Conservation (phyloP, 768 basidiomycete genomes). For the Boletus sp. region DNA sequence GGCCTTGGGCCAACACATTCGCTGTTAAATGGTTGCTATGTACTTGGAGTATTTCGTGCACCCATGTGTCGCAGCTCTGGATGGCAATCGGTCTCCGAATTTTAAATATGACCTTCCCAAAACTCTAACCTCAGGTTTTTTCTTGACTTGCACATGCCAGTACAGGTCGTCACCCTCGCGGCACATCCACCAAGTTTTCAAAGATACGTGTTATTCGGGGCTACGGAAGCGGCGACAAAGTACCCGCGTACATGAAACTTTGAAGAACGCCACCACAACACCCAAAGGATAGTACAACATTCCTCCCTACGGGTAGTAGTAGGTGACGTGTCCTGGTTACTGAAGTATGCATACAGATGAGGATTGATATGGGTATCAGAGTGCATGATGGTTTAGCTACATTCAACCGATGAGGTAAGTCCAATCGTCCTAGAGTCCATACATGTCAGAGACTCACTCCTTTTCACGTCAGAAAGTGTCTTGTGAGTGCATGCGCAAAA, state of each 20-base stretch:
- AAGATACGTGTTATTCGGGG: slow-evolving; percentile 1
- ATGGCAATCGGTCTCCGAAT: neutral
- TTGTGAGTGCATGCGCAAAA: slow-evolving; percentile 52
- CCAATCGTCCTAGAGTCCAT: neutral
- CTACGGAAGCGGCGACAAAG: neutral
- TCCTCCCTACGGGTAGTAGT: slow-evolving; percentile 11
- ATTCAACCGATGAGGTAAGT: slow-evolving; percentile 10
- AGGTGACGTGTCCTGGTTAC: slow-evolving; percentile 11
- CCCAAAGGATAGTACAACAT: slow-evolving; percentile 15
- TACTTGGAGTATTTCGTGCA: too few relatives aligned
- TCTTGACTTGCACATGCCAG: neutral
- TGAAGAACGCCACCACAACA: neutral
- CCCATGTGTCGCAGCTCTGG: too few relatives aligned
- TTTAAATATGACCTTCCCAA: neutral
- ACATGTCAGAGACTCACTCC: slow-evolving; percentile 23
- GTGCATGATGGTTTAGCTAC: slow-evolving; percentile 22
- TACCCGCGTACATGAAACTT: neutral
- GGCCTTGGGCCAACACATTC: too few relatives aligned
- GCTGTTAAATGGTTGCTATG: too few relatives aligned
- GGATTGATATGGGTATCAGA: slow-evolving; percentile 31
- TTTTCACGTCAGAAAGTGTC: slow-evolving; percentile 33
- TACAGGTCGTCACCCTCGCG: neutral
- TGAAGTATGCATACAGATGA: slow-evolving; percentile 31
- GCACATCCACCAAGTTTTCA: neutral
- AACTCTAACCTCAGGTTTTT: neutral